phyloP scores from a whole-genome alignment of 2,329 filamentous ascomycete species.

The Diaporthe ilicicola region DNA sequence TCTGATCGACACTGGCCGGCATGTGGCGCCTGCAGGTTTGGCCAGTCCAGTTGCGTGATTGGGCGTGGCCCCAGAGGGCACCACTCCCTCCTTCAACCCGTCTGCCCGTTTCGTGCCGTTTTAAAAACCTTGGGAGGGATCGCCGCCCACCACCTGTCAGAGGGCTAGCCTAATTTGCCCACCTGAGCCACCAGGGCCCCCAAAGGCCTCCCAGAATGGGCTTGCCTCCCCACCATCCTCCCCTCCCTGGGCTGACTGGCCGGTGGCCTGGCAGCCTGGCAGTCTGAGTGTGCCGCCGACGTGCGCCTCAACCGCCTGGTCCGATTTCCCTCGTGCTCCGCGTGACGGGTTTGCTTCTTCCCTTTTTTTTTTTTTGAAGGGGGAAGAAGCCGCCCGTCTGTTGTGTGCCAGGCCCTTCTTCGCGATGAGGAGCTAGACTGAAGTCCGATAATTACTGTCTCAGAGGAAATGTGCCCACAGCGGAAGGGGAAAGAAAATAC shows the following conservation, averaged over 20 bases:
- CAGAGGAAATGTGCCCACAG: neutral
- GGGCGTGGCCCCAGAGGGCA: neutral
- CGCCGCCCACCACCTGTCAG: conserved; percentile 6
- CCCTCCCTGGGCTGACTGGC: neutral
- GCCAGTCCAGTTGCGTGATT: conserved; percentile 1
- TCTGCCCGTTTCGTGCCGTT: neutral
- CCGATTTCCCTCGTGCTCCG: conserved; percentile 7
- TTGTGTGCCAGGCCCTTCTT: neutral
- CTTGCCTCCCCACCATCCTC: too few relatives aligned
- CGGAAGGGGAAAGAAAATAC: neutral
- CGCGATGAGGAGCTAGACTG: neutral
- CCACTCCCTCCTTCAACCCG: neutral
- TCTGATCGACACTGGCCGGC: conserved; percentile 5
- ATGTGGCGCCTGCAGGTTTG: conserved; percentile 3
- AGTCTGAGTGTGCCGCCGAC: neutral
- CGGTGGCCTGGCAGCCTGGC: neutral
- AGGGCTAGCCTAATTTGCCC: conserved; percentile 4
- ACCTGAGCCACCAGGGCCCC: neutral
- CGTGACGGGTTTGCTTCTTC: conserved; percentile 21
- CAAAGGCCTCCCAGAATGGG: too few relatives aligned
- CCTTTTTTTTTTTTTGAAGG: too few relatives aligned
- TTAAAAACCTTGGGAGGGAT: neutral
- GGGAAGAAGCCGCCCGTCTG: neutral
- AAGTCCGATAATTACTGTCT: conserved; percentile 10
- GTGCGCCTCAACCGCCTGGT: neutral